Evolutionary conservation across 2,329 filamentous ascomycete genomes (phyloP).

Genomic region (Fusarium sp.): DNA sequence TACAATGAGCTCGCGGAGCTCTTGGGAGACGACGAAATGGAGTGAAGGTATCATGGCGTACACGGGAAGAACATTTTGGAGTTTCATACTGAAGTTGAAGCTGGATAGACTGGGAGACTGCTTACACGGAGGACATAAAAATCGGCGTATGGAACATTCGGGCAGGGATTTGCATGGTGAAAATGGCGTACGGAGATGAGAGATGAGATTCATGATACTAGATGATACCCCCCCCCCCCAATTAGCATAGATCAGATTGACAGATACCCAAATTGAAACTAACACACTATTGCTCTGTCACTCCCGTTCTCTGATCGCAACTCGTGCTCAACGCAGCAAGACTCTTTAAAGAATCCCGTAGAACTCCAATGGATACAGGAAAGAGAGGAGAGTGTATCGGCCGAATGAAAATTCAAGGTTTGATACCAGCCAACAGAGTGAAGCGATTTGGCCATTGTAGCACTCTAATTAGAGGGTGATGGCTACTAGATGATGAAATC

Average conservation of each 20-base stretch:
- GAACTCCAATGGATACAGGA: rapidly evolving
- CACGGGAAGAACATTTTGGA: too few species aligned
- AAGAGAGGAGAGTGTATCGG: background rate
- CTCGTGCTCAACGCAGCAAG: background rate
- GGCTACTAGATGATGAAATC: rapidly evolving
- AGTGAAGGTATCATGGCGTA: too few species aligned
- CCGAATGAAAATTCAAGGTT: rapidly evolving
- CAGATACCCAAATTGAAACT: background rate
- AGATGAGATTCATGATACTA: background rate
- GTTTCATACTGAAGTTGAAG: too few species aligned
- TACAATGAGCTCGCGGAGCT: too few species aligned
- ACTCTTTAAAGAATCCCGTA: rapidly evolving
- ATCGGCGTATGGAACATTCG: too few species aligned
- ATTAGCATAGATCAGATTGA: background rate
- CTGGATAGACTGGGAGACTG: too few species aligned
- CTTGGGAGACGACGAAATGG: too few species aligned
- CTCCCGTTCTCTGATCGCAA: rapidly evolving
- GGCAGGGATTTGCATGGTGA: background rate
- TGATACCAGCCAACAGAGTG: rapidly evolving
- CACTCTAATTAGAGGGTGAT: rapidly evolving
- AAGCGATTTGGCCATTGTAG: rapidly evolving
- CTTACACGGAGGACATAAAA: too few species aligned
- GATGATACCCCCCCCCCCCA: background rate
- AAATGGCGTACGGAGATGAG: background rate
- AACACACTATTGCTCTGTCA: background rate